Evolutionary conservation across 345 rosid genomes (phyloP).

Genomic region (Lepidium didymum): DNA sequence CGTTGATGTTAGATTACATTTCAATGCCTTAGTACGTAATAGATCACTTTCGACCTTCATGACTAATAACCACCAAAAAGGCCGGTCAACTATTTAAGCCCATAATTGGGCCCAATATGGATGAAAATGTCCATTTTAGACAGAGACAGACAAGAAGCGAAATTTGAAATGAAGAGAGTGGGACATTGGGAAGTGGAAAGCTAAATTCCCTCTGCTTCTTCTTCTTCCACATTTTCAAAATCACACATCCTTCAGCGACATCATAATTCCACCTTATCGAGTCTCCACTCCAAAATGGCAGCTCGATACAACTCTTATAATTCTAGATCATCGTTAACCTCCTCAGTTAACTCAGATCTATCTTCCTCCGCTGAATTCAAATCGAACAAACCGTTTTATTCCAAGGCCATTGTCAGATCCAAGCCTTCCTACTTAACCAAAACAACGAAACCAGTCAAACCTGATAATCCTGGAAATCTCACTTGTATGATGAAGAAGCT

Average conservation of each 20-base stretch:
- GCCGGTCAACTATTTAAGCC: not conserved
- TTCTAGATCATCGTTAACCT: conserved; percentile 59
- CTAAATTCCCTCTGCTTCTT: conserved; percentile 23
- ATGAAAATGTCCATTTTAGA: not conserved
- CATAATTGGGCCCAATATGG: not conserved
- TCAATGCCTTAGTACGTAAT: too few species aligned
- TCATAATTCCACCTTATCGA: not conserved
- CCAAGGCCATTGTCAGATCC: conserved; percentile 50
- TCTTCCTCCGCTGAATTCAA: conserved; percentile 47
- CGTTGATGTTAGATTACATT: too few species aligned
- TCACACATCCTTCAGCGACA: not conserved
- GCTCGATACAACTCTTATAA: conserved; percentile 72
- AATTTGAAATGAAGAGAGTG: conserved; percentile 21
- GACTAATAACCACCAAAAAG: not conserved
- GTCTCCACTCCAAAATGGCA: conserved; percentile 32
- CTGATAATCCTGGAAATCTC: conserved; percentile 37
- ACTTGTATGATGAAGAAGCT: conserved; percentile 63
- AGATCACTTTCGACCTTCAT: too few species aligned
- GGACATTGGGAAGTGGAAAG: not conserved
- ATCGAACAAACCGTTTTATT: conserved; percentile 27
- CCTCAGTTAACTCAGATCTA: conserved; percentile 51
- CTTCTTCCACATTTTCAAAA: conserved; percentile 14
- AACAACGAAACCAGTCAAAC: conserved; percentile 1
- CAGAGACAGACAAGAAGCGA: not conserved
- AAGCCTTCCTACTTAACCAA: conserved; percentile 37